Percentiles rank a stretch among this genome's conserved stretches.
Conservation (phyloP, 2,329 filamentous ascomycete genomes). For the Aspergillus uvarum region DNA sequence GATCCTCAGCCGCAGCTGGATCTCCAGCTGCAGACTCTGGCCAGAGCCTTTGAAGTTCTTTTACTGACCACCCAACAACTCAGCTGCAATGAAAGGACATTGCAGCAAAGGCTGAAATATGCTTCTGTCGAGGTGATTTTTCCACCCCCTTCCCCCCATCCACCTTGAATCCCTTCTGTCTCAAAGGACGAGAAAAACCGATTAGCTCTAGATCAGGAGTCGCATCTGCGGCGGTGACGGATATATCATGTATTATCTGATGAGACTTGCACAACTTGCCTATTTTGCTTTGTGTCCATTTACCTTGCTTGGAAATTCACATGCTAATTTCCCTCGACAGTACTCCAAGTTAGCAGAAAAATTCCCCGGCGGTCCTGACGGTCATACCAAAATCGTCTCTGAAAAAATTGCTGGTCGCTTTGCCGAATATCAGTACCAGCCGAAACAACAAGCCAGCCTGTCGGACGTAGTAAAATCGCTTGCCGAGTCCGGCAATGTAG, state of each 20-base stretch:
- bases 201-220: constrained; percentile 87
- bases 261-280: constrained; percentile 33
- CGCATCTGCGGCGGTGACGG: constrained; percentile 62
- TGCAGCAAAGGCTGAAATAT: constrained; percentile 39
- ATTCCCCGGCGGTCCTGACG: constrained; percentile 30
- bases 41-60: constrained; percentile 44
- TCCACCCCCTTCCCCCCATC: constrained; percentile 2
- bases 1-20: constrained; percentile 33
- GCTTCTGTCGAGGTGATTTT: constrained; percentile 43
- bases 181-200: constrained; percentile 52
- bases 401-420: constrained; percentile 33
- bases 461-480: constrained; percentile 57
- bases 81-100: constrained; percentile 39
- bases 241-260: constrained; percentile 59
- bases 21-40: constrained; percentile 38
- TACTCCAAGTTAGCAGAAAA: constrained; percentile 37
- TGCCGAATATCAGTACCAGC: constrained; percentile 29
- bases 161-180: constrained; percentile 18
- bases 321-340: constrained; percentile 33
- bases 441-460: constrained; percentile 64
- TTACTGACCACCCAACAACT: constrained; percentile 42
- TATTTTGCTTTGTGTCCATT: constrained; percentile 16
- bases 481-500: constrained; percentile 64
- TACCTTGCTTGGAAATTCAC: constrained; percentile 13
- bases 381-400: constrained; percentile 31